These are phyloP conservation scores for Aspergillus sp. DNA, from an alignment of 2,329 filamentous ascomycete genomes.

Conservation along the genomic window DNA sequence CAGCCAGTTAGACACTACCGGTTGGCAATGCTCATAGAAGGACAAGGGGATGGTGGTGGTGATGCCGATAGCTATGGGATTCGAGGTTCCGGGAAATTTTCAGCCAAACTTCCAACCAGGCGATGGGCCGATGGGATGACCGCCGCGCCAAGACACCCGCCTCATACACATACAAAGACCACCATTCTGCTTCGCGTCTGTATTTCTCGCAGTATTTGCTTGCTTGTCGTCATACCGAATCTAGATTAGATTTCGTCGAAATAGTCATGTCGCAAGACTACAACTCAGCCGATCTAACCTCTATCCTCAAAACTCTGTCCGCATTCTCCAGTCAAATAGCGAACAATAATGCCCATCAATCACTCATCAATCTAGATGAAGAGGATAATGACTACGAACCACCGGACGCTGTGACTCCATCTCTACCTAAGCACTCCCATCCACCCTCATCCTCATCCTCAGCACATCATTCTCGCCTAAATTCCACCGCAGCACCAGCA, in stretches of 20 bases:
- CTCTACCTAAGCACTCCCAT: not conserved
- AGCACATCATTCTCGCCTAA: not conserved
- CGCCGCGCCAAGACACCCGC: conserved; percentile 5
- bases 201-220: not conserved
- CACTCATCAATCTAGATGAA: conserved; percentile 4
- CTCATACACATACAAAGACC: not conserved
- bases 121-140: conserved; percentile 8
- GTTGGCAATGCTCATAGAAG: conserved; percentile 2
- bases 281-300: conserved; percentile 43
- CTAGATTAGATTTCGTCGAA: not conserved
- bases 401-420: conserved; percentile 18
- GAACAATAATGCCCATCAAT: conserved; percentile 6
- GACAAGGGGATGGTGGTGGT: conserved; percentile 1
- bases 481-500: not conserved
- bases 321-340: conserved; percentile 33
- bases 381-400: conserved; percentile 27
- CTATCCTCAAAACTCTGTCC: conserved; percentile 48
- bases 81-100: conserved; percentile 26
- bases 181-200: not conserved
- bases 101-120: conserved; percentile 14
- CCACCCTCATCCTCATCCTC: not conserved
- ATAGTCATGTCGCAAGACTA: conserved; percentile 26
- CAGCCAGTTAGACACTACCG: not conserved
- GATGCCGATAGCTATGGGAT: conserved; percentile 8
- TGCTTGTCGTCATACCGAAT: not conserved